phyloP scores from a whole-genome alignment of 2,329 filamentous ascomycete species.

The Alternaria ethzedia region DNA sequence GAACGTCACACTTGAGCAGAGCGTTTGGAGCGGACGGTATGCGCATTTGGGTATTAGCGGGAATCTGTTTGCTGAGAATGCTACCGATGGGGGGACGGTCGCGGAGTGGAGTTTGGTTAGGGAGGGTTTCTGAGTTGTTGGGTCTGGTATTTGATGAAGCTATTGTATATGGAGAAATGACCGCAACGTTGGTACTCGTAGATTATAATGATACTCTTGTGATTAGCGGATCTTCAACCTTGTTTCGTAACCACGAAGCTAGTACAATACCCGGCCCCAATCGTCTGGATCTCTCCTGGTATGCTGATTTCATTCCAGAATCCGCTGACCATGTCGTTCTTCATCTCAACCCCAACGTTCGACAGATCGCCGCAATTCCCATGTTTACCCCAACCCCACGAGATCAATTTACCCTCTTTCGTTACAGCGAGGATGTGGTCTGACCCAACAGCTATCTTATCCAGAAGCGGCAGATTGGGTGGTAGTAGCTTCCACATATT shows the following conservation, averaged over 20 bases:
- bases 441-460: conserved; percentile 79
- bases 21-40: conserved; percentile 53
- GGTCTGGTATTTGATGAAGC: not conserved
- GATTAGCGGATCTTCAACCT: not conserved
- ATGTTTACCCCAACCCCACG: conserved; percentile 98
- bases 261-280: conserved; percentile 38
- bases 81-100: conserved; percentile 57
- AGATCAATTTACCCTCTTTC: conserved; percentile 68
- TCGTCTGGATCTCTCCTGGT: conserved; percentile 25
- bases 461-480: conserved; percentile 62
- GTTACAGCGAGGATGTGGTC: conserved; percentile 85
- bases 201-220: not conserved
- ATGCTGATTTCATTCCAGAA: conserved; percentile 39
- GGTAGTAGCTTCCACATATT: conserved; percentile 84
- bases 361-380: conserved; percentile 78
- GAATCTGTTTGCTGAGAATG: conserved; percentile 48
- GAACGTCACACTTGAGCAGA: conserved; percentile 48
- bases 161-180: not conserved
- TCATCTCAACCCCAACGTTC: conserved; percentile 13
- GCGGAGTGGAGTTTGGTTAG: conserved; percentile 58
- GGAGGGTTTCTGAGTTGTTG: conserved; percentile 9
- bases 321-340: conserved; percentile 38
- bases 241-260: conserved; percentile 32
- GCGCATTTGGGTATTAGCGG: conserved; percentile 58
- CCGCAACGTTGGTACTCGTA: not conserved